Evolutionary conservation across 805 yeast genomes (phyloP).

Genomic region (Yarrowia osloensis): DNA sequence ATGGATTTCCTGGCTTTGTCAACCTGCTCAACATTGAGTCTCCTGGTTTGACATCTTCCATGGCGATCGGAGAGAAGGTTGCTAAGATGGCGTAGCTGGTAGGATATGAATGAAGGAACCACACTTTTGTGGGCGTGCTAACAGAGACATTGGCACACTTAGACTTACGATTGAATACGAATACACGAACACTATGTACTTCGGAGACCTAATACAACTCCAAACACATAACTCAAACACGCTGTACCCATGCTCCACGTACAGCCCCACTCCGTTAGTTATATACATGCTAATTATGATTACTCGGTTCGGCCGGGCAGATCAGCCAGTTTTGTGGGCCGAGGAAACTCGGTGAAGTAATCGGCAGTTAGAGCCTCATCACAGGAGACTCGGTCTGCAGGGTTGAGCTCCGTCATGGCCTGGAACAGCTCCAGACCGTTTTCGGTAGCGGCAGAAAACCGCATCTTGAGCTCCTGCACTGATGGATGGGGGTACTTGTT

Average conservation of each 20-base stretch:
- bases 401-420: conserved; percentile 74
- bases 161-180: no score
- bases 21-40: conserved; percentile 84
- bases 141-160: no score
- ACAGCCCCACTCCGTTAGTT: neutral
- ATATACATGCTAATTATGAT: neutral
- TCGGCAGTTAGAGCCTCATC: conserved; percentile 62
- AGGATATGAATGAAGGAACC: no score
- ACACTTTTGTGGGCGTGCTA: no score
- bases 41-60: conserved; percentile 81
- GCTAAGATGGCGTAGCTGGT: neutral
- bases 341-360: conserved; percentile 72
- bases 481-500: conserved; percentile 82
- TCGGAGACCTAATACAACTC: no score
- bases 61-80: conserved; percentile 83
- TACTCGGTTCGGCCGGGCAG: conserved; percentile 49
- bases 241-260: no score
- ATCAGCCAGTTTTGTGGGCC: conserved; percentile 65
- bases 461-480: conserved; percentile 70
- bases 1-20: conserved; percentile 73
- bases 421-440: conserved; percentile 74
- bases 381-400: conserved; percentile 68
- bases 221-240: no score
- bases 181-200: no score
- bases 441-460: conserved; percentile 91